phyloP scores from a whole-genome alignment of 2,329 filamentous ascomycete genomes.

The Aspergillus alliaceus region DNA sequence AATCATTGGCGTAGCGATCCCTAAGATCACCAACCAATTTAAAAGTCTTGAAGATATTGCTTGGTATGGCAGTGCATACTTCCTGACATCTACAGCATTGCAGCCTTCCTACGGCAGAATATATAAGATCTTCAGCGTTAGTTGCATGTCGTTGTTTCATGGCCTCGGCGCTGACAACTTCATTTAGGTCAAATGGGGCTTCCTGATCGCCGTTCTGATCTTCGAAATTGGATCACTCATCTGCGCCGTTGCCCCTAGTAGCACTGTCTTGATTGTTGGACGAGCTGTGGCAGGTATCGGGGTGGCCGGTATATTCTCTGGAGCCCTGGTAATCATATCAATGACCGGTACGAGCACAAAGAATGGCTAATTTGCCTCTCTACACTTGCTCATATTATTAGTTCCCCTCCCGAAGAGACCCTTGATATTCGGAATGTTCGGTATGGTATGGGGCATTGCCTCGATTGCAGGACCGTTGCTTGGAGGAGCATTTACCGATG shows the following conservation, averaged over 20 bases:
- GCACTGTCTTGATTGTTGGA: conserved; percentile 35
- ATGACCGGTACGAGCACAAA: conserved; percentile 4
- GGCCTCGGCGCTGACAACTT: neutral
- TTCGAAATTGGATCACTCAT: conserved; percentile 43
- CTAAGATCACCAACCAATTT: conserved; percentile 23
- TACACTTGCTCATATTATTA: conserved; percentile 6
- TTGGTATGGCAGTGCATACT: conserved; percentile 60
- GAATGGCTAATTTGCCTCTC: neutral
- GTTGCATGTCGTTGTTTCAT: neutral
- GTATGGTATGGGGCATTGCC: conserved; percentile 59
- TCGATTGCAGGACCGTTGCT: conserved; percentile 43
- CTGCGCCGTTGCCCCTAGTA: conserved; percentile 36
- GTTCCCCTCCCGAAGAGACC: conserved; percentile 56
- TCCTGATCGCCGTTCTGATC: conserved; percentile 32
- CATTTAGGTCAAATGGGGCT: conserved; percentile 35
- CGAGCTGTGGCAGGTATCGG: conserved; percentile 39
- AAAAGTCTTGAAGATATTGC: conserved; percentile 54
- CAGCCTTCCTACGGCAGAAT: conserved; percentile 46
- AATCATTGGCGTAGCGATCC: conserved; percentile 25
- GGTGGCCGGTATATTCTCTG: conserved; percentile 36
- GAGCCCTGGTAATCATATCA: conserved; percentile 27
- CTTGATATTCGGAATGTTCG: conserved; percentile 46
- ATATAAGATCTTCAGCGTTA: conserved; percentile 49
- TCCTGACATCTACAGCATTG: conserved; percentile 16
- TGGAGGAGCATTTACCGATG: conserved; percentile 47